Percentiles rank a stretch among this genome's conserved stretches.
Evolutionary conservation across 2,329 filamentous ascomycete species (phyloP).

Genomic region (Aspergillus sp.): DNA sequence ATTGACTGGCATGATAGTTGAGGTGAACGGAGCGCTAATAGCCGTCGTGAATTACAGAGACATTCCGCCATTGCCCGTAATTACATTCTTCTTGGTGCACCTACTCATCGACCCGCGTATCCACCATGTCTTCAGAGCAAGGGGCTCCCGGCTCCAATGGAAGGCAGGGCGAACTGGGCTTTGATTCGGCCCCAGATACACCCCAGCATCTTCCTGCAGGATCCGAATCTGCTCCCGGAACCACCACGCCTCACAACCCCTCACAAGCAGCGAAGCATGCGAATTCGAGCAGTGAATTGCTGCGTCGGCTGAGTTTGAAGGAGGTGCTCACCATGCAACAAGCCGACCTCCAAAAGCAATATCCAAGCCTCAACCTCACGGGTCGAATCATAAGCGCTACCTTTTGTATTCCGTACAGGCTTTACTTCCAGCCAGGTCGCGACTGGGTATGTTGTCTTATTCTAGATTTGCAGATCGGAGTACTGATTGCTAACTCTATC

Average conservation of each 20-base stretch:
- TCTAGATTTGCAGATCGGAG: background rate
- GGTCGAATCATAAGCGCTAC: slow-evolving; percentile 67
- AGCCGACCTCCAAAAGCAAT: slow-evolving; percentile 58
- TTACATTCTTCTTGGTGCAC: background rate
- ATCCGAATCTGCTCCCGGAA: slow-evolving; percentile 23
- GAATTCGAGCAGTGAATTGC: slow-evolving; percentile 54
- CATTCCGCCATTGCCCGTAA: background rate
- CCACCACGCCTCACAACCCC: slow-evolving; percentile 36
- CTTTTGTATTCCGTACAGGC: slow-evolving; percentile 66
- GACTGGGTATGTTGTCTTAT: slow-evolving; percentile 56
- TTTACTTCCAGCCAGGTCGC: slow-evolving; percentile 56
- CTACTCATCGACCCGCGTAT: background rate
- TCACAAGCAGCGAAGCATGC: slow-evolving; percentile 51
- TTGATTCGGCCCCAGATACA: slow-evolving; percentile 35
- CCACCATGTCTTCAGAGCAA: slow-evolving; percentile 32
- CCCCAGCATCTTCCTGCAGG: slow-evolving; percentile 33
- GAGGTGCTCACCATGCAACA: slow-evolving; percentile 49
- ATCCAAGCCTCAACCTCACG: slow-evolving; percentile 62
- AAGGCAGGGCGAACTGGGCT: slow-evolving; percentile 36
- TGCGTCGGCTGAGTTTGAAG: slow-evolving; percentile 57
- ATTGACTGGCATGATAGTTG: background rate
- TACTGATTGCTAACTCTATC: slow-evolving; percentile 15
- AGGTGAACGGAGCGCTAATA: slow-evolving; percentile 8
- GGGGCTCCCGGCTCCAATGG: slow-evolving; percentile 32
- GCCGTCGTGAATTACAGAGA: slow-evolving; percentile 7